Base-by-base conservation (phyloP, 495 filamentous ascomycete species). In the Penicillium flavigenum region DNA sequence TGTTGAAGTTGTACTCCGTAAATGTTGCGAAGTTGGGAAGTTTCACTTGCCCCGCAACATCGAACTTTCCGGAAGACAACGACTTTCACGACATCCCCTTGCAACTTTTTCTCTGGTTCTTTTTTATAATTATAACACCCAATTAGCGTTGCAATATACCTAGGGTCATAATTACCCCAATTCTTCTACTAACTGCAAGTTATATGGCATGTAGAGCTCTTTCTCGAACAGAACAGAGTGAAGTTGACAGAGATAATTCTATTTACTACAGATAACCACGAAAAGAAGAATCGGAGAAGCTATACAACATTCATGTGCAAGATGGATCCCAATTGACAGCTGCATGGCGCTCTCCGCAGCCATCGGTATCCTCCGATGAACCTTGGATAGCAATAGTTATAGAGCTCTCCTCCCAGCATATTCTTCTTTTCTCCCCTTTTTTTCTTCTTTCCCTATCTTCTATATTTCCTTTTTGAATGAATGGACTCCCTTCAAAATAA, bases 351-450 rank as follows among this genome's bases (percentile, higher is more conserved):
- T 64, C 74, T 73, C 72, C 74, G 72, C 62, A 66, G 60, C 55
- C 64, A 61, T 77, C 74, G 74, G 74, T 71, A 63, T 56, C 52
- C 73, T 77, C 74, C 74, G 74, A 77, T 66, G 62, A 63, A 47
- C 47, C 57, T 32, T 51, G 51, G 52, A 59, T 61, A 63, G 56
- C 67, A 71, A 70, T 26, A 26, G 24, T 26, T 26, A 41, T 52
- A 43, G 10, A 56, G 26, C 34, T 55, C 38, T 20, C 36, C 57
- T 46, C 51, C 51, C 56, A n/a, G 14, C 5, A 38, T n/a, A 9
- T 17, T 17, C n/a, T 17, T 17, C 36, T 39, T 39, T 39, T n/a
- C 24, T 17, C 41, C 24, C 19, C 41, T 48, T 39, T 47, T 20
- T 22, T 22, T 24, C 52, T 38, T 34, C 19, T 45, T 6, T 50